Evolutionary conservation across 2,329 filamentous ascomycete species (phyloP).

Genomic region (Drechslerella dactyloides): DNA sequence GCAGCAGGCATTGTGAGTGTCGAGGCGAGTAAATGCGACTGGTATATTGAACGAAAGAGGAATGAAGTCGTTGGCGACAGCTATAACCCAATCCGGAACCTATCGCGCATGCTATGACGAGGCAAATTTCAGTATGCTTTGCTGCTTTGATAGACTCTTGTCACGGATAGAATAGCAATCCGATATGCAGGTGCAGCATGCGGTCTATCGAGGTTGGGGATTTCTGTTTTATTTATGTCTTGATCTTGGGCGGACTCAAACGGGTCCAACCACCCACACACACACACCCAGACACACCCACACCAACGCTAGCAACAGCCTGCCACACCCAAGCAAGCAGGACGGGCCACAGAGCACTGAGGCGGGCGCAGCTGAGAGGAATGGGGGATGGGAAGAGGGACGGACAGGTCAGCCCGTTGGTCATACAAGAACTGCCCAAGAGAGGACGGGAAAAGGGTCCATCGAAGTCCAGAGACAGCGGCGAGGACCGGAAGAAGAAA

Average conservation of each 20-base stretch:
- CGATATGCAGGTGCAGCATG: conserved; percentile 43
- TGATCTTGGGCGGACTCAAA: conserved; percentile 43
- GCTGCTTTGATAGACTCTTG: conserved; percentile 24
- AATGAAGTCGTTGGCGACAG: conserved; percentile 11
- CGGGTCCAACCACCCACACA: conserved; percentile 49
- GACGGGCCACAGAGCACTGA: conserved; percentile 48
- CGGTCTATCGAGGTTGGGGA: conserved; percentile 47
- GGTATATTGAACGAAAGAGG: conserved; percentile 15
- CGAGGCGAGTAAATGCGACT: conserved; percentile 21
- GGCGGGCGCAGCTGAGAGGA: conserved; percentile 42
- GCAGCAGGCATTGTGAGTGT: conserved; percentile 33
- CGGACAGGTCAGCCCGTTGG: conserved; percentile 31
- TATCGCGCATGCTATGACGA: conserved; percentile 35
- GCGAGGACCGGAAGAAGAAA: conserved; percentile 14
- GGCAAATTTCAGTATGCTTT: conserved; percentile 27
- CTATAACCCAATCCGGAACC: conserved; percentile 22
- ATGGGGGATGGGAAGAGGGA: conserved; percentile 36
- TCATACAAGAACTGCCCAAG: conserved; percentile 46
- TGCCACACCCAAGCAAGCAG: conserved; percentile 39
- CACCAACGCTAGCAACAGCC: conserved; percentile 45
- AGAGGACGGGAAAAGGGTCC: conserved; percentile 28
- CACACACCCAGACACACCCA: conserved; percentile 35
- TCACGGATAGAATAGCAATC: conserved; percentile 20
- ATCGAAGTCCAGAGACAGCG: conserved; percentile 11
- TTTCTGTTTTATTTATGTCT: conserved; percentile 49